Evolutionary conservation across 2,329 filamentous ascomycete genomes (phyloP).

Genomic region (Neopestalotiopsis clavispora): DNA sequence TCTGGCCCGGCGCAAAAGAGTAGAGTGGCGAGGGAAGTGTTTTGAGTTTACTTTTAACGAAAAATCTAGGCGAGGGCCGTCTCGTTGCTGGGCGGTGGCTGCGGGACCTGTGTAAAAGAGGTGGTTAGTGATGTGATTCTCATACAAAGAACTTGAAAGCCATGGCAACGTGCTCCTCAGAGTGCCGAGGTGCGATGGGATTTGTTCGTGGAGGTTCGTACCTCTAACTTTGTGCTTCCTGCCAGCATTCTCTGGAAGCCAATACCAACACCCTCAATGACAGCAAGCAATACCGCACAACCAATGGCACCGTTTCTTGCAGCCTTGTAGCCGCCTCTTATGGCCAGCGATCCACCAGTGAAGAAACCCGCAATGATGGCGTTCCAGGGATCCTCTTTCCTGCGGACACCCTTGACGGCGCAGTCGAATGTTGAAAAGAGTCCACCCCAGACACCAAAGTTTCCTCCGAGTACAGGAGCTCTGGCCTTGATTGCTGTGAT

Average conservation of each 20-base stretch:
- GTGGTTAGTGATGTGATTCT: not conserved
- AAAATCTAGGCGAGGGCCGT: conserved; percentile 35
- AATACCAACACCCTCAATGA: conserved; percentile 97
- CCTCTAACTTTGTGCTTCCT: conserved; percentile 83
- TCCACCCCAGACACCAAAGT: conserved; percentile 98
- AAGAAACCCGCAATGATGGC: conserved; percentile 98
- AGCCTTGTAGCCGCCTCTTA: conserved; percentile 89
- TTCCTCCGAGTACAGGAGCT: conserved; percentile 93
- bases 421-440: conserved; percentile 97
- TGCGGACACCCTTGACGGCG: conserved; percentile 88
- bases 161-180: not conserved
- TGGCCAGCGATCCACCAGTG: conserved; percentile 88
- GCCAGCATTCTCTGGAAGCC: conserved; percentile 95
- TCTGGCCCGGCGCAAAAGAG: conserved; percentile 28
- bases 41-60: not conserved
- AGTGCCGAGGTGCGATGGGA: not conserved
- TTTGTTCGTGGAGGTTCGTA: conserved; percentile 38
- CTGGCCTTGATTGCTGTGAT: conserved; percentile 97
- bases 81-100: conserved; percentile 38
- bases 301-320: conserved; percentile 96
- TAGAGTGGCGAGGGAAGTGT: conserved; percentile 28
- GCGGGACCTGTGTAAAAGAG: conserved; percentile 30
- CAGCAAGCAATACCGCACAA: conserved; percentile 89
- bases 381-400: conserved; percentile 99
- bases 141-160: not conserved